Base-by-base conservation (phyloP, 139 green algal species). In the Coelastrella sp. region DNA sequence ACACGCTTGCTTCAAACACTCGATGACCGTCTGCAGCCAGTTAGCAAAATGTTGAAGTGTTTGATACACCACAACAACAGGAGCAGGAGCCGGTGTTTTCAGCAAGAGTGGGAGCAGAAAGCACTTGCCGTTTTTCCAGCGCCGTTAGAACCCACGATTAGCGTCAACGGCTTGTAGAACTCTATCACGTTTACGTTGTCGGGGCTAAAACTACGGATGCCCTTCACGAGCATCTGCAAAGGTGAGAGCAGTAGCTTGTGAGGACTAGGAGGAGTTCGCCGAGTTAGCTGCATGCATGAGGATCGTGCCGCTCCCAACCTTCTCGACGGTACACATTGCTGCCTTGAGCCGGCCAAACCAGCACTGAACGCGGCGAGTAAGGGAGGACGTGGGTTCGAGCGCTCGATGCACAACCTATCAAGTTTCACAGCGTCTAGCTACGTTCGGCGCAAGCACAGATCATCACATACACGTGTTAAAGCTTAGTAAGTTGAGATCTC, bases 91-190 rank as follows among this genome's bases (percentile, higher is more conserved):
- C 2, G 11, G 16, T 20, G 23, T 59, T 8, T 60, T 57, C 16
- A 19, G 2, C 17, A 82, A 82, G 11, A 7, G 8, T 54, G 8
- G 19, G 3, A 19, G 47, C 57, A 22, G 57, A 17, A 64, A 73
- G 57, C 57, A 3, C 23, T 16, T 73, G 99, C 97, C 92, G 98
- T 99, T 90, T 99, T 99, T 17, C 98, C 98, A 2, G 98, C 98
- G 2, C 98, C 98, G 82, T 99, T 99, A 17, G 96, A 93, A 0
- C 98, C 98, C 17, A 99, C 98, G 65, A 99, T 99, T 13, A 99
- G 93, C 0, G 98, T 99, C 7, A 99, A 95, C 3, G 98, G 98
- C 90, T 96, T 97, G 92, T 96, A 98, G 84, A 99, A 99, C 87
- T 97, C 94, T 5, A 99, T 99, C 0, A 97, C 94, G 58, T 96